Conservation (phyloP, 495 filamentous ascomycete species). For the Patellaria atrata region DNA sequence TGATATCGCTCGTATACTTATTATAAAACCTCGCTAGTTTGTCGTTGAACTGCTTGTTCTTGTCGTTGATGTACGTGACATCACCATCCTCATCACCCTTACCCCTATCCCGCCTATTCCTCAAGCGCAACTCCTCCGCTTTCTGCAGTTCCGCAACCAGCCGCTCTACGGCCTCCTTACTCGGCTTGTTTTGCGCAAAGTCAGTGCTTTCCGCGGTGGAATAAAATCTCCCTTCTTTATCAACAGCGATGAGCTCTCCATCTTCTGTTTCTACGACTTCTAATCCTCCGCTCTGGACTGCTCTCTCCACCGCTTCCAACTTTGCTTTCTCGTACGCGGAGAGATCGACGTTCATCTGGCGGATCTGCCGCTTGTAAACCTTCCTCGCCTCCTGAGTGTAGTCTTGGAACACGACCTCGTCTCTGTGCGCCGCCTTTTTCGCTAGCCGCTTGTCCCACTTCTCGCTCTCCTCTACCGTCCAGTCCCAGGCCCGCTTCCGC, state of each 20-base stretch:
- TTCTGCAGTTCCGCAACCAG: conserved; percentile 75
- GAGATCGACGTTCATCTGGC: conserved; percentile 45
- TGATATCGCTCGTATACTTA: conserved; percentile 95
- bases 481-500: conserved; percentile 95
- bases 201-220: conserved; percentile 66
- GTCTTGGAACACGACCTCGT: conserved; percentile 82
- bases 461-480: conserved; percentile 88
- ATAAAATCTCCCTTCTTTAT: conserved; percentile 81
- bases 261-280: conserved; percentile 89
- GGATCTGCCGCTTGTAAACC: conserved; percentile 82
- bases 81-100: conserved; percentile 62
- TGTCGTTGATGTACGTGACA: conserved; percentile 98
- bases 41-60: conserved; percentile 81
- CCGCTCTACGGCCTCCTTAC: conserved; percentile 78
- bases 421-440: conserved; percentile 70
- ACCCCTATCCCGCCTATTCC: conserved; percentile 63
- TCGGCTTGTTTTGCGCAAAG: conserved; percentile 75
- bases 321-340: conserved; percentile 78
- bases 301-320: conserved; percentile 65
- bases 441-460: conserved; percentile 80
- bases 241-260: conserved; percentile 86
- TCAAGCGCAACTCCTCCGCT: conserved; percentile 72
- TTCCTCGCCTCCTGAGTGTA: conserved; percentile 77
- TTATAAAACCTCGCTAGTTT: conserved; percentile 92
- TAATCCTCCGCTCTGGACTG: conserved; percentile 62